phyloP scores from a whole-genome alignment of 148 eudicot species.

The Rheum nobile region DNA sequence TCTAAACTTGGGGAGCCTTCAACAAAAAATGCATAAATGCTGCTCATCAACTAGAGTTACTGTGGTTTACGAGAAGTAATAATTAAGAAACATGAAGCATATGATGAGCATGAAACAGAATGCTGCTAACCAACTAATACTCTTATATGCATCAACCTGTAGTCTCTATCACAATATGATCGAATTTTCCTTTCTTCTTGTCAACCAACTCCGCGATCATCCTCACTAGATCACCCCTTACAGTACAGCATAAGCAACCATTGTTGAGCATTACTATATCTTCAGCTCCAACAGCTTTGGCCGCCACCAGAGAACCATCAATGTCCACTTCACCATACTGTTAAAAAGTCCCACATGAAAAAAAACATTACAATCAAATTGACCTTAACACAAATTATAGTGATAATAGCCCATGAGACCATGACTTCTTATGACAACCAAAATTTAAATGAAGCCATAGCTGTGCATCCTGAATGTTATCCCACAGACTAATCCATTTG shows the following conservation, averaged over 20 bases:
- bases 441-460: background rate
- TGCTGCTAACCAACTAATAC: background rate
- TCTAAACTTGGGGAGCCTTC: background rate
- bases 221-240: constrained; percentile 96
- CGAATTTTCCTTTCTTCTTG: constrained; percentile 79
- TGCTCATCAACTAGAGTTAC: background rate
- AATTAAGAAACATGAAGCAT: background rate
- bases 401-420: background rate
- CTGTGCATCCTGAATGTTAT: background rate
- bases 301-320: constrained; percentile 76
- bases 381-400: background rate
- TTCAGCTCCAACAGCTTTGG: constrained; percentile 82
- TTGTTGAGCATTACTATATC: constrained; percentile 97
- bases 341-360: constrained; percentile 1
- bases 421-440: background rate
- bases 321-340: constrained; percentile 50
- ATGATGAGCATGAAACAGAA: background rate
- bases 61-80: background rate
- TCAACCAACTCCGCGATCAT: constrained; percentile 83
- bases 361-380: background rate
- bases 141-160: constrained; percentile 41
- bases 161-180: constrained; percentile 94
- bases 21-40: background rate
- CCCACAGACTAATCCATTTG: background rate
- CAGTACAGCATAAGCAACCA: constrained; percentile 96